Percentiles rank a stretch among this genome's conserved stretches.
Evolutionary conservation across 1,284 basidiomycete genomes (phyloP).

Genomic region (Xanthoconium separans): DNA sequence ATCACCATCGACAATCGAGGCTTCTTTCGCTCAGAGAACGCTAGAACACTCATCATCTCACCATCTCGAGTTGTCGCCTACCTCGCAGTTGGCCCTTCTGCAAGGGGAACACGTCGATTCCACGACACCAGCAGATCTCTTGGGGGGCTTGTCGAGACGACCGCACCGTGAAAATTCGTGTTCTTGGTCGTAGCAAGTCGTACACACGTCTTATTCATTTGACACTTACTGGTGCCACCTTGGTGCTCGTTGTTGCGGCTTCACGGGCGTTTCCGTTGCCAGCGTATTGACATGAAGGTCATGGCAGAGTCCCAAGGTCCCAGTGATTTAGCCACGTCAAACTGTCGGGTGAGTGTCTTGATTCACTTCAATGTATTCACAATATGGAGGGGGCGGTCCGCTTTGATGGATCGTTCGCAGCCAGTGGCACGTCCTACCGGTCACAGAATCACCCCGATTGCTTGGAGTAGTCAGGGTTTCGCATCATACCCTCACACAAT

Average conservation of each 20-base stretch:
- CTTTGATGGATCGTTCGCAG: constrained; percentile 2
- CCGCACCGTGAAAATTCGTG: constrained; percentile 27
- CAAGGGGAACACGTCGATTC: background rate
- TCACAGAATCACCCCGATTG: background rate
- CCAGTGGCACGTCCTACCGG: background rate
- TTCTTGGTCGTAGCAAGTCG: constrained; percentile 24
- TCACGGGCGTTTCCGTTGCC: constrained; percentile 12
- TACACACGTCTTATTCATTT: constrained; percentile 19
- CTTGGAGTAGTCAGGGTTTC: constrained; percentile 10
- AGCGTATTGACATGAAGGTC: background rate
- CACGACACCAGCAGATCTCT: constrained; percentile 8
- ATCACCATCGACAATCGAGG: background rate
- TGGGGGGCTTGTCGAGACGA: constrained; percentile 12
- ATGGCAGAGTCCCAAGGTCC: background rate
- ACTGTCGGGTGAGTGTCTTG: constrained; percentile 31
- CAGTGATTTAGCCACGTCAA: constrained; percentile 14
- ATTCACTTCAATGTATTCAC: constrained; percentile 28
- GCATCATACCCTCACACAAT: constrained; percentile 31
- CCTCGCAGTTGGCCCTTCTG: background rate
- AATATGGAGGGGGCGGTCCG: constrained; percentile 15
- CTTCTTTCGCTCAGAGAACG: background rate
- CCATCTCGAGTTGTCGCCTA: constrained; percentile 10
- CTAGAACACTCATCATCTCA: background rate
- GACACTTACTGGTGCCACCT: constrained; percentile 25
- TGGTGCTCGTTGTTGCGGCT: constrained; percentile 10